These are phyloP conservation scores for Circinella umbellata DNA, from an alignment of 371 early-diverging fungal genomes.

Conservation along the genomic window DNA sequence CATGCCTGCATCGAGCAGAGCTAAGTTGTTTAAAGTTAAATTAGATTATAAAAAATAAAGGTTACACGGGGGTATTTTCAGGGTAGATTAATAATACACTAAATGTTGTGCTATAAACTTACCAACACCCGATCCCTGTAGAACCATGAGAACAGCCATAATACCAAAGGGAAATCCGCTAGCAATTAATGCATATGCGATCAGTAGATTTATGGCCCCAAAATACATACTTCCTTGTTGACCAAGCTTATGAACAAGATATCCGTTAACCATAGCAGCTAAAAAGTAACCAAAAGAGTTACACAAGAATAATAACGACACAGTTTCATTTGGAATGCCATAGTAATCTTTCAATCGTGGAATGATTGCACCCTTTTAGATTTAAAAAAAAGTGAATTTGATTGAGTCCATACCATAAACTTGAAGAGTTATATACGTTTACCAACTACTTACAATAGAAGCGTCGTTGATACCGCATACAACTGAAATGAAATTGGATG, in stretches of 20 bases:
- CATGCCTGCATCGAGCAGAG: constrained; percentile 35
- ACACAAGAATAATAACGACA: constrained; percentile 37
- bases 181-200: constrained; percentile 26
- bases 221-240: constrained; percentile 27
- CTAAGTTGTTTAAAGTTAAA: neutral
- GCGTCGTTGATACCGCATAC: constrained; percentile 35
- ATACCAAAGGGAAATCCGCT: constrained; percentile 26
- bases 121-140: constrained; percentile 32
- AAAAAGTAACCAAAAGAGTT: constrained; percentile 37
- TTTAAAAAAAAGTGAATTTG: too few species aligned
- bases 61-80: neutral
- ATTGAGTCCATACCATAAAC: too few species aligned
- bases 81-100: neutral
- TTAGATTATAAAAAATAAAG: neutral
- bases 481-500: constrained; percentile 26
- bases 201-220: constrained; percentile 13
- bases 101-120: neutral
- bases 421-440: too few species aligned
- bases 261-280: constrained; percentile 31
- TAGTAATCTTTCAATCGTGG: constrained; percentile 37
- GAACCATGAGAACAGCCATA: constrained; percentile 27
- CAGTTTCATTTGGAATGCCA: constrained; percentile 28
- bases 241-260: constrained; percentile 30
- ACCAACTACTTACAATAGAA: constrained; percentile 19
- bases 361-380: constrained; percentile 30